These are phyloP conservation scores for Arachnopeziza araneosa DNA, from an alignment of 2,329 filamentous ascomycete species.

Conservation along the genomic window DNA sequence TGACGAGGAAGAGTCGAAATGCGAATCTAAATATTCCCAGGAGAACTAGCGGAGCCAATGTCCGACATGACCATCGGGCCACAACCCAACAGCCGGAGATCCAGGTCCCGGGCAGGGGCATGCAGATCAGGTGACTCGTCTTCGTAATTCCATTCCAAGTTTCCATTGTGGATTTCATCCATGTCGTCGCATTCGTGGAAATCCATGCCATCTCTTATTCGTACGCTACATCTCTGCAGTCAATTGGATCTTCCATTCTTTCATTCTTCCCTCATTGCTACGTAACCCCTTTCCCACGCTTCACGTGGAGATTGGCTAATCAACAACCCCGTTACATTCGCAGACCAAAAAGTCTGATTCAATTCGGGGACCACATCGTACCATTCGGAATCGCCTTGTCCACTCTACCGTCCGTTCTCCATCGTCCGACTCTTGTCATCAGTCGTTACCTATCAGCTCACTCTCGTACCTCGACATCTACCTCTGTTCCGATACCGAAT, in stretches of 20 bases:
- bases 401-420: neutral
- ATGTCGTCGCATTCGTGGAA: too few relatives aligned
- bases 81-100: slow-evolving; percentile 1
- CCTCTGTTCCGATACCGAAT: slow-evolving; percentile 10
- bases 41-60: neutral
- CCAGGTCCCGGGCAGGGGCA: neutral
- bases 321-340: too few relatives aligned
- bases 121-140: neutral
- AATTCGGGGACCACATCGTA: slow-evolving; percentile 8
- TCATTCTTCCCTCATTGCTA: neutral
- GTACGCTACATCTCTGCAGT: neutral
- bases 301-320: slow-evolving; percentile 1
- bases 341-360: neutral
- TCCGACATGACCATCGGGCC: slow-evolving; percentile 5
- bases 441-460: slow-evolving; percentile 13
- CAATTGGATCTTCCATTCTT: neutral
- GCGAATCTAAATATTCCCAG: neutral
- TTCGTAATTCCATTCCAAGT: too few relatives aligned
- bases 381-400: neutral
- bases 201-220: neutral
- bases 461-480: slow-evolving; percentile 2
- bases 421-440: slow-evolving; percentile 11
- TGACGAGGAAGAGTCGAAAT: slow-evolving; percentile 1
- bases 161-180: too few relatives aligned
- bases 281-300: neutral